phyloP scores from a whole-genome alignment of 2,329 filamentous ascomycete genomes.

The Helicocarpus griseus region DNA sequence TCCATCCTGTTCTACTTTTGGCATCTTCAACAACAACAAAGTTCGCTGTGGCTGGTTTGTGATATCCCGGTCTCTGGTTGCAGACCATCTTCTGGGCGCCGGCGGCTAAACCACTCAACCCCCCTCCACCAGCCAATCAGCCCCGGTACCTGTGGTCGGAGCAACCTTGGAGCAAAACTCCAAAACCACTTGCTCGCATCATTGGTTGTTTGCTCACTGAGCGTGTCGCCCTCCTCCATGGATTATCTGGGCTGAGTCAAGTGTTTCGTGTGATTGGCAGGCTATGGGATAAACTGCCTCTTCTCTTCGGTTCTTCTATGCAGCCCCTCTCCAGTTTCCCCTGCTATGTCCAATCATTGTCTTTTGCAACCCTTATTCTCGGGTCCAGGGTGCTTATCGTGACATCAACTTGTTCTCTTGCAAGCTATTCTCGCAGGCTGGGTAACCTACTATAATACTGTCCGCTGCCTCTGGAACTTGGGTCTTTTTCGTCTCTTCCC shows the following conservation, averaged over 20 bases:
- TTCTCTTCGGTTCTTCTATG: not conserved
- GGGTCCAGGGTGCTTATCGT: not conserved
- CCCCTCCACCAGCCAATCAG: not conserved
- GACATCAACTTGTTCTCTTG: not conserved
- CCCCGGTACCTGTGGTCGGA: not conserved
- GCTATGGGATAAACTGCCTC: not conserved
- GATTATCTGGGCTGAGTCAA: too few relatives aligned
- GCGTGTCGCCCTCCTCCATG: not conserved
- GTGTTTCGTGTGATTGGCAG: not conserved
- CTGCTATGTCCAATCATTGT: not conserved
- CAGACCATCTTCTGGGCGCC: not conserved
- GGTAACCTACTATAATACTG: not conserved
- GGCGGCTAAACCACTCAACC: not conserved
- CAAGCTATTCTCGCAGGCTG: not conserved
- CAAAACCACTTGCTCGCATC: not conserved
- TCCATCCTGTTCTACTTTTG: not conserved
- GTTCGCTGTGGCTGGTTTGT: too few relatives aligned
- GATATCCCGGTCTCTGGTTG: not conserved
- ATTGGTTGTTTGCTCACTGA: not conserved
- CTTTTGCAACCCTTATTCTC: not conserved
- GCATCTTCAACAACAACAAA: too few relatives aligned
- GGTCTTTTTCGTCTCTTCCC: slow-evolving; percentile 14
- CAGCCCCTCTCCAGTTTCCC: not conserved
- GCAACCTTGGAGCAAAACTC: not conserved
- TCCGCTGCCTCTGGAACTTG: not conserved